A percentile compares a stretch with the other conserved stretches of the same genome.
Evolutionary conservation across 495 filamentous ascomycete species (phyloP).

Genomic region (Annulohypoxylon stygium): DNA sequence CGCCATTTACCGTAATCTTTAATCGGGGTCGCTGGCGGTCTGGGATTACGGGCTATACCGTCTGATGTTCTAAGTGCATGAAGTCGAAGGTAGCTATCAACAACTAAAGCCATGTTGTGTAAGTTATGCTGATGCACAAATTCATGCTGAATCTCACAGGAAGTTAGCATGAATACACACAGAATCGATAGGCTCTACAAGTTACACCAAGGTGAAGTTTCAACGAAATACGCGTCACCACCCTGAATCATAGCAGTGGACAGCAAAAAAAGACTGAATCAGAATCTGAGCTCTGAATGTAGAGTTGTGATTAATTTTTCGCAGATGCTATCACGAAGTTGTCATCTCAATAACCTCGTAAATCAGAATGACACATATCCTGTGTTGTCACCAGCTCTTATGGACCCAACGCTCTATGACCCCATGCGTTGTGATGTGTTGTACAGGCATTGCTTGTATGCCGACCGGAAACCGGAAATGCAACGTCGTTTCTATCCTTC

Average conservation of each 20-base stretch:
- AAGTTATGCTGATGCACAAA: background rate
- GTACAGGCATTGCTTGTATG: conserved; percentile 16
- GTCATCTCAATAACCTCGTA: background rate
- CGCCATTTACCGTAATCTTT: too few species aligned
- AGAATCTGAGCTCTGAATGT: conserved; percentile 18
- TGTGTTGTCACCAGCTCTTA: background rate
- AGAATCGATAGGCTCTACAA: background rate
- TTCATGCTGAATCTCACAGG: background rate
- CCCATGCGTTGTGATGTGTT: conserved; percentile 21
- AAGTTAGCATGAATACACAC: background rate
- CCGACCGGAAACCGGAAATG: conserved; percentile 20
- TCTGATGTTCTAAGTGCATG: background rate
- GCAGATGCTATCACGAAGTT: background rate
- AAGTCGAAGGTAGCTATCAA: background rate
- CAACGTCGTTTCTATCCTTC: conserved; percentile 25
- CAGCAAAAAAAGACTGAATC: background rate
- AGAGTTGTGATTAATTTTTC: conserved; percentile 43
- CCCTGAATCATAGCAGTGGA: background rate
- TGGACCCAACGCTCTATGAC: conserved; percentile 15
- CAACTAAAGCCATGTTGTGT: background rate
- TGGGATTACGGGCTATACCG: too few species aligned
- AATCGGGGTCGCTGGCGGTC: too few species aligned
- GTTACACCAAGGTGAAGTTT: background rate
- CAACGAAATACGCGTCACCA: background rate
- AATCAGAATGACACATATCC: conserved; percentile 3